These are phyloP conservation scores for Entonaema liquescens DNA, from an alignment of 495 filamentous ascomycete species.

Conservation along the genomic window DNA sequence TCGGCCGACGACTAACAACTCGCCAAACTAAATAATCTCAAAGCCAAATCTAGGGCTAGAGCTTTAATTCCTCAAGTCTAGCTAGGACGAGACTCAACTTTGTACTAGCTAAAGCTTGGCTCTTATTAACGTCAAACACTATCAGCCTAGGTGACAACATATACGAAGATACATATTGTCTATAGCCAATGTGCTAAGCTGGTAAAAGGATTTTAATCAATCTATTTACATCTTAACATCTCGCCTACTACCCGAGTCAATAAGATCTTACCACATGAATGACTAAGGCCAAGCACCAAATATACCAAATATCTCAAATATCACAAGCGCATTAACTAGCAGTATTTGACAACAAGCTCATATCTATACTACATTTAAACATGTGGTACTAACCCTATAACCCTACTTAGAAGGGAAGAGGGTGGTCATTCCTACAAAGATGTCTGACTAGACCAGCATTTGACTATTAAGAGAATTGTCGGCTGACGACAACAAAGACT, in stretches of 20 bases:
- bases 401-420: not conserved
- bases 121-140: not conserved
- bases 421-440: not conserved
- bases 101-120: constrained; percentile 7
- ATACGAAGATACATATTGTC: not conserved
- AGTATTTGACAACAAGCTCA: not conserved
- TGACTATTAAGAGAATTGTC: constrained; percentile 12
- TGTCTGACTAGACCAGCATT: constrained; percentile 10
- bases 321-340: no score
- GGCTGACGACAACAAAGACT: constrained; percentile 11
- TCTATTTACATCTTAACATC: not conserved
- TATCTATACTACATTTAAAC: not conserved
- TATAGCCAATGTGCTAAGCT: not conserved
- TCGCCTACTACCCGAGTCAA: not conserved
- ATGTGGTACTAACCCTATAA: not conserved
- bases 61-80: not conserved
- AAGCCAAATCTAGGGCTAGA: not conserved
- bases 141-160: not conserved
- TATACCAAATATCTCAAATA: not conserved
- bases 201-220: not conserved
- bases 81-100: not conserved
- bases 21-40: not conserved
- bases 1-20: constrained; percentile 3
- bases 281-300: not conserved
- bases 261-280: not conserved